Conservation (phyloP, 495 filamentous ascomycete genomes). For the Penicillium silybi region DNA sequence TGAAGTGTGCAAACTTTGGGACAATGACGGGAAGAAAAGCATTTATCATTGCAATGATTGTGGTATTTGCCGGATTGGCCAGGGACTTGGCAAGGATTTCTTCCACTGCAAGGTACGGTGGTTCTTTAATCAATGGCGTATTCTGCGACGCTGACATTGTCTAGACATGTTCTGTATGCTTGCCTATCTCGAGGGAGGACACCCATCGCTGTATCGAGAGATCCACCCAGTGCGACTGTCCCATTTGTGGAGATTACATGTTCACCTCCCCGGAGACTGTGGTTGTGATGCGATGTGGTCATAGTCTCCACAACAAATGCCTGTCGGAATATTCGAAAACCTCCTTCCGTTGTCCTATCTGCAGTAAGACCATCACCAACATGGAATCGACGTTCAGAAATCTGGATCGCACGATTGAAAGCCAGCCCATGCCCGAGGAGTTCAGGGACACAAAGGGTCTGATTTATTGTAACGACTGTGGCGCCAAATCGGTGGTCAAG, state of each 20-base stretch:
- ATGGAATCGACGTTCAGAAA: constrained; percentile 96
- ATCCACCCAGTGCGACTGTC: constrained; percentile 92
- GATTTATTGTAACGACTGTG: constrained; percentile 92
- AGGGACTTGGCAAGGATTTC: constrained; percentile 92
- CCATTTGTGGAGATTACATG: constrained; percentile 97
- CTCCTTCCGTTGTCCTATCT: constrained; percentile 93
- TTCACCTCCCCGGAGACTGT: constrained; percentile 88
- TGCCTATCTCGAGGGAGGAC: constrained; percentile 72
- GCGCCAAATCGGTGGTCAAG: constrained; percentile 72
- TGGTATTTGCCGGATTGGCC: constrained; percentile 88
- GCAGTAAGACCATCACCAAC: constrained; percentile 87
- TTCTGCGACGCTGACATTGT: constrained; percentile 8
- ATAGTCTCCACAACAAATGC: constrained; percentile 89
- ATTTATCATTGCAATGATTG: constrained; percentile 98
- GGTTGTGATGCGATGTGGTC: constrained; percentile 92
- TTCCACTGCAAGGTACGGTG: constrained; percentile 87
- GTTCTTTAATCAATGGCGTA: not conserved
- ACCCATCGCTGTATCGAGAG: constrained; percentile 94
- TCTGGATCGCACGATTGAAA: constrained; percentile 76
- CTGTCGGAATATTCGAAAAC: constrained; percentile 77
- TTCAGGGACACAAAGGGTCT: constrained; percentile 76
- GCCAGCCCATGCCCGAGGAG: constrained; percentile 85
- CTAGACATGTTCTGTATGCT: constrained; percentile 86
- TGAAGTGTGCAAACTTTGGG: constrained; percentile 93
- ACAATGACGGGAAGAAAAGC: constrained; percentile 82